These are phyloP conservation scores for Scenedesmus sp. DNA, from an alignment of 163 green algal species.

Conservation along the genomic window DNA sequence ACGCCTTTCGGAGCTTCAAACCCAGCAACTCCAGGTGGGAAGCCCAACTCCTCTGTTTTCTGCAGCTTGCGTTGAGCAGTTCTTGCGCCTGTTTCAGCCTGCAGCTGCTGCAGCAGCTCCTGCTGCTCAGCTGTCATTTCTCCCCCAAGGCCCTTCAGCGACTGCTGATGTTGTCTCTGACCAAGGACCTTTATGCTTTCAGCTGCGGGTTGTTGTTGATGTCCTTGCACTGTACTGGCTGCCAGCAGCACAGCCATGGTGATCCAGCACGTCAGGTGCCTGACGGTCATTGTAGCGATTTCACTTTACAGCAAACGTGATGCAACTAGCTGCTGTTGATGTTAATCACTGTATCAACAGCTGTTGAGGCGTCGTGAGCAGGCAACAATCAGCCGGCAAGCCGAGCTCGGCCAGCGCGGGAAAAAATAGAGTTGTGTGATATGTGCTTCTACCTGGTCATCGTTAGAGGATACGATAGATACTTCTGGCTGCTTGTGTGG, in stretches of 20 bases:
- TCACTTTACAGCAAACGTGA: neutral
- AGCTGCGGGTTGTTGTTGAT: neutral
- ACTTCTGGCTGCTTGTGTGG: too few relatives aligned
- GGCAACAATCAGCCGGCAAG: neutral
- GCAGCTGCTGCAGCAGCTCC: conserved; percentile 15
- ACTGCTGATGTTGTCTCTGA: neutral
- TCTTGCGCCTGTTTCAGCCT: neutral
- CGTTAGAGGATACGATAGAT: too few relatives aligned
- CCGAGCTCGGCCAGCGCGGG: neutral
- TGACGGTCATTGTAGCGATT: neutral
- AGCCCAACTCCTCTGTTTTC: neutral
- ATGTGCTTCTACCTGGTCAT: too few relatives aligned
- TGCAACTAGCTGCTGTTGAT: neutral
- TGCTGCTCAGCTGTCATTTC: neutral
- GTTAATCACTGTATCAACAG: neutral
- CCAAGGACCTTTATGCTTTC: neutral
- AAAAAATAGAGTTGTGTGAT: too few relatives aligned
- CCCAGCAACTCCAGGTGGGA: neutral
- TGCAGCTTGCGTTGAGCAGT: neutral
- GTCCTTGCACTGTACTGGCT: neutral
- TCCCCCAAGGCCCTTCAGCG: neutral
- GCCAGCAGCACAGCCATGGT: neutral
- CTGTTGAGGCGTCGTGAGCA: neutral
- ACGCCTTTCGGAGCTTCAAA: neutral
- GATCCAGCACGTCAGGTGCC: neutral